phyloP scores from a whole-genome alignment of 768 basidiomycete species.

The Tulasnella sp. region DNA sequence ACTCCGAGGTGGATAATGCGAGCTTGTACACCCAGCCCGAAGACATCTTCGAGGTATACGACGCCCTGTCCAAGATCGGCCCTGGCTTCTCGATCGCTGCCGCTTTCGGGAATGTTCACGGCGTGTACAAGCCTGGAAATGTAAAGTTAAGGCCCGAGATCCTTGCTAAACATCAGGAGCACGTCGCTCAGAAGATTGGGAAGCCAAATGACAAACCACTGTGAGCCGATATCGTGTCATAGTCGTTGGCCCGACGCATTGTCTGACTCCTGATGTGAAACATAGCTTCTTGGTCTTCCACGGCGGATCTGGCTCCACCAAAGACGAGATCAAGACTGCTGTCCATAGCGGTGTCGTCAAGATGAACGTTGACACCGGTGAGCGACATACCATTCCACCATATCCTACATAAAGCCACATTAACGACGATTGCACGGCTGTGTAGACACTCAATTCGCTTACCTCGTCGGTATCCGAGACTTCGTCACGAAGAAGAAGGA shows the following conservation, averaged over 20 bases:
- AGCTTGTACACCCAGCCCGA: conserved; percentile 95
- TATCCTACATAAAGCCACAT: background rate
- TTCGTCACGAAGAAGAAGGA: conserved; percentile 77
- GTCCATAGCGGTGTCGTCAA: conserved; percentile 91
- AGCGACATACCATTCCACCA: conserved; percentile 9
- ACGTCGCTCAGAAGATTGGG: conserved; percentile 56
- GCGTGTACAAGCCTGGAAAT: conserved; percentile 99
- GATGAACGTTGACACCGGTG: conserved; percentile 95
- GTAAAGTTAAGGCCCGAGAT: conserved; percentile 87
- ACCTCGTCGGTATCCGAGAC: conserved; percentile 79
- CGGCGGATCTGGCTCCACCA: conserved; percentile 95
- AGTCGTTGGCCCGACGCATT: no score
- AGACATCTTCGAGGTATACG: conserved; percentile 86
- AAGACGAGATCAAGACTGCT: conserved; percentile 89
- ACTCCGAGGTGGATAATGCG: conserved; percentile 88
- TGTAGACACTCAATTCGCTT: conserved; percentile 79
- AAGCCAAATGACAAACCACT: conserved; percentile 61
- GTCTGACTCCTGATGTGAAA: no score
- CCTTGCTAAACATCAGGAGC: conserved; percentile 80
- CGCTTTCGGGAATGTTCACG: conserved; percentile 97
- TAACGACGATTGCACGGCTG: conserved; percentile 9
- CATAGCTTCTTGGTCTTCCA: conserved; percentile 96
- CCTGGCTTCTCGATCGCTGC: conserved; percentile 97
- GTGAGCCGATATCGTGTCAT: no score
- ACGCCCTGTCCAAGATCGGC: conserved; percentile 67